Conservation (phyloP, 108 stramenopile species). For the Nannochloropsis oceanica region DNA sequence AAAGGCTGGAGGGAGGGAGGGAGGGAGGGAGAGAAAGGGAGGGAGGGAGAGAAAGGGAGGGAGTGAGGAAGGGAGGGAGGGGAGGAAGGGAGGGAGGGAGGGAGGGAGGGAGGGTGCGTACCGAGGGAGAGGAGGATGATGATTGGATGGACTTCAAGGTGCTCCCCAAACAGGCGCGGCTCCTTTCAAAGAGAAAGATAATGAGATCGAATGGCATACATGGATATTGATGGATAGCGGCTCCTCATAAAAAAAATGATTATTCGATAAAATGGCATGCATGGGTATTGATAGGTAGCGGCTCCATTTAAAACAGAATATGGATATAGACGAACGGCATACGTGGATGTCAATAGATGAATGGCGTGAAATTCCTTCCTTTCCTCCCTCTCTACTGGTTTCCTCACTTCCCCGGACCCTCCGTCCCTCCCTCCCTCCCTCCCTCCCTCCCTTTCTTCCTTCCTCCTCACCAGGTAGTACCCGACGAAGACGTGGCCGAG, state of each 20-base stretch:
- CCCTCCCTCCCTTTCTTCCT: neutral
- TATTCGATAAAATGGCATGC: too few relatives aligned
- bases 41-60: neutral
- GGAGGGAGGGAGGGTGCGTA: neutral
- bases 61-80: neutral
- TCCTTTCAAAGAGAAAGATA: neutral
- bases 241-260: too few relatives aligned
- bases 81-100: neutral
- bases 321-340: too few relatives aligned
- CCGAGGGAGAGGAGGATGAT: slow-evolving; percentile 3
- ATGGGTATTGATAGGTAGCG: too few relatives aligned
- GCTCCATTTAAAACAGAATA: too few relatives aligned
- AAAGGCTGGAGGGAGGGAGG: neutral
- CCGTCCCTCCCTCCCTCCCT: too few relatives aligned
- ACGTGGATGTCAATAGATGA: neutral
- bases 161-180: slow-evolving; percentile 7
- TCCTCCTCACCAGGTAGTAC: neutral
- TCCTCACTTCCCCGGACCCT: neutral
- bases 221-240: too few relatives aligned
- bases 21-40: neutral
- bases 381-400: neutral
- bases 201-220: too few relatives aligned
- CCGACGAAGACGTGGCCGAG: slow-evolving; percentile 2
- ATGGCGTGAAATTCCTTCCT: neutral
- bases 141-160: slow-evolving; percentile 8